Base-by-base conservation (phyloP, 2,329 filamentous ascomycete species). In the Stachybotrys chartarum region DNA sequence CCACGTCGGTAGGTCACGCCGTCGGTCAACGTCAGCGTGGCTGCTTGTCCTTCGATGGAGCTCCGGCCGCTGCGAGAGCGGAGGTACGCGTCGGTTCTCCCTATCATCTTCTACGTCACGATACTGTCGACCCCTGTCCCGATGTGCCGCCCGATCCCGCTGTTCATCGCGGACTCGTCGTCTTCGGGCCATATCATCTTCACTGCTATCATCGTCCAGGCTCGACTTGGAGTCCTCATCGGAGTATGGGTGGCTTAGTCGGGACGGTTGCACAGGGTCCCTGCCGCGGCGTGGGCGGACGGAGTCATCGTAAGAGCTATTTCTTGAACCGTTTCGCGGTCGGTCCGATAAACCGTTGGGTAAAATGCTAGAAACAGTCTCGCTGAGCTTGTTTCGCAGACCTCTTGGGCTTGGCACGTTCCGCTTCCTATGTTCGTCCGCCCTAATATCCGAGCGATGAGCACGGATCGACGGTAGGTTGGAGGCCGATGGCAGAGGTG, bases 1-100 rank as follows among this genome's bases (percentile, higher is more conserved):
- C 61, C 70, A 70, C 7, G 66, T 61, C 7, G 62, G 62, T 54
- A 67, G 63, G 17, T 72, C 71, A 11, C 72, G 67, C 49, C 72
- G 66, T 24, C 77, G 69, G 57, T 79, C 77, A 39, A 74, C 67
- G 57, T 80, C 78, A 30, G 76, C 75, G 57, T 79, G 77, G 60
- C 77, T 80, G 65, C 77, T 79, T 3, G 78, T 76, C 49, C 78
- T 68, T 50, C 76, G 69, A 31, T 73, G 66, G 14, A 68, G 61
- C 1, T 75, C 75, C 1, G 75, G 70, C n/a, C 75, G 70, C 32
- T 70, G 64, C 12, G 72, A 61, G 58, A 75, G 71, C 30, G 57
- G 61, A 35, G 66, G 65, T 7, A 71, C 70, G 49, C 71, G 68
- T 52, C 68, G 61, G 42, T 60, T 61, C 0, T 71, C 67, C 16